Evolutionary conservation across 2,329 filamentous ascomycete genomes (phyloP).

Genomic region (Verticillium zaregamsianum): DNA sequence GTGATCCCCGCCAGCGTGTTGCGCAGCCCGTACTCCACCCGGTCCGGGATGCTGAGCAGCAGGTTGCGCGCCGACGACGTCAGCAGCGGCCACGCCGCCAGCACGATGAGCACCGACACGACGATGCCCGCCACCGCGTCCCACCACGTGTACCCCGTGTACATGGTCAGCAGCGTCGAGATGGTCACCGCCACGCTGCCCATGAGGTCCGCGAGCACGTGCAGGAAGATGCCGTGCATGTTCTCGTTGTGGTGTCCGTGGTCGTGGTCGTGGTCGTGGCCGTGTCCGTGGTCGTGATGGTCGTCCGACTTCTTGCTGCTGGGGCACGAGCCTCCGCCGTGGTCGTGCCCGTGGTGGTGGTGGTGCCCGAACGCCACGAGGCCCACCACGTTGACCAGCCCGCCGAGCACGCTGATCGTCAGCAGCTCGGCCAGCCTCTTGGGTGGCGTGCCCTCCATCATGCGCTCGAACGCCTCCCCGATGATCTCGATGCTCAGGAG

Average conservation of each 20-base stretch:
- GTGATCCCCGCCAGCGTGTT: slow-evolving; percentile 81
- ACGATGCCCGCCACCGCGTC: slow-evolving; percentile 91
- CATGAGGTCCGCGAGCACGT: slow-evolving; percentile 90
- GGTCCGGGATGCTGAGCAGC: slow-evolving; percentile 78
- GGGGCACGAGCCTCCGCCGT: slow-evolving; percentile 15
- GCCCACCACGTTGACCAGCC: slow-evolving; percentile 87
- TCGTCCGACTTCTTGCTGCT: slow-evolving; percentile 14
- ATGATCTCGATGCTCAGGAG: slow-evolving; percentile 94
- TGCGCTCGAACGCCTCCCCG: slow-evolving; percentile 85
- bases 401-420: slow-evolving; percentile 78
- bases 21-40: slow-evolving; percentile 82
- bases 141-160: slow-evolving; percentile 88
- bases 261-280: slow-evolving; percentile 32
- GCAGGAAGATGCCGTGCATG: slow-evolving; percentile 95
- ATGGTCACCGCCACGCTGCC: slow-evolving; percentile 93
- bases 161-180: slow-evolving; percentile 82
- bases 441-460: slow-evolving; percentile 79
- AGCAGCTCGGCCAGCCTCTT: slow-evolving; percentile 83
- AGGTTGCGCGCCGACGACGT: slow-evolving; percentile 78
- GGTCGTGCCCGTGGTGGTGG: slow-evolving; percentile 52
- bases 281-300: slow-evolving; percentile 34
- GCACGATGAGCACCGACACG: slow-evolving; percentile 88
- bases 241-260: slow-evolving; percentile 76
- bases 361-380: slow-evolving; percentile 79
- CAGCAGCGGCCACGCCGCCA: slow-evolving; percentile 86